Percentiles rank a stretch among this genome's conserved stretches.
These are phyloP conservation scores for Salix suchowensis DNA, from an alignment of 345 rosid species.

Conservation along the genomic window DNA sequence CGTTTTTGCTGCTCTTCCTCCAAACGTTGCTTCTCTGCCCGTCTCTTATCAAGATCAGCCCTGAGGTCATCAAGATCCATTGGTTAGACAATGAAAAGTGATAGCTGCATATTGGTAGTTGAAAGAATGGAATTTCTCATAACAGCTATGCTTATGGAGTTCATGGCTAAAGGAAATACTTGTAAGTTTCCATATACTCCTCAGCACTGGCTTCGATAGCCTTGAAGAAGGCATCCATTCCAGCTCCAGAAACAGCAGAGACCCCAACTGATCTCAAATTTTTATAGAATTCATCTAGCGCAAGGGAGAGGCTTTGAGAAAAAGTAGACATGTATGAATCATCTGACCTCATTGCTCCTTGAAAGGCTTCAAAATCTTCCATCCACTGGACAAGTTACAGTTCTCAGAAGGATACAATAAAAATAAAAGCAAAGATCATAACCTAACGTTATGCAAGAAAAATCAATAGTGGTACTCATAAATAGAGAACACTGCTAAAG, in stretches of 20 bases:
- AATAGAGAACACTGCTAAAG: neutral
- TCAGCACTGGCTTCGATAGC: slow-evolving; percentile 65
- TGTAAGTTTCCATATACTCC: slow-evolving; percentile 71
- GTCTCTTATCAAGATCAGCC: slow-evolving; percentile 75
- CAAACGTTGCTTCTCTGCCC: slow-evolving; percentile 61
- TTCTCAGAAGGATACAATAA: neutral
- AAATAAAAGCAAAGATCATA: neutral
- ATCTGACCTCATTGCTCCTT: slow-evolving; percentile 60
- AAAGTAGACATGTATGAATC: slow-evolving; percentile 54
- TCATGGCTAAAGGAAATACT: slow-evolving; percentile 27
- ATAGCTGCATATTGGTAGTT: neutral
- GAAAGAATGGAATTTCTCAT: neutral
- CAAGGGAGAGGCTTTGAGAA: slow-evolving; percentile 63
- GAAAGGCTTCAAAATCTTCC: slow-evolving; percentile 76
- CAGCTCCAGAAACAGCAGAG: slow-evolving; percentile 77
- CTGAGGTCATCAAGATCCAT: slow-evolving; percentile 17
- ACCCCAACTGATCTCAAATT: slow-evolving; percentile 72
- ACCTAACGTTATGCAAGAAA: neutral
- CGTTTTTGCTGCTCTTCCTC: slow-evolving; percentile 57
- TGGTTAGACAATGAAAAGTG: neutral
- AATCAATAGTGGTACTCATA: neutral
- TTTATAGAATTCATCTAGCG: slow-evolving; percentile 62
- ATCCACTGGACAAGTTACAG: slow-evolving; percentile 54
- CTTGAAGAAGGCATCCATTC: slow-evolving; percentile 67
- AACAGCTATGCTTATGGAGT: neutral